Evolutionary conservation across 2,329 filamentous ascomycete genomes (phyloP).

Genomic region (Blastomyces emzantsi): DNA sequence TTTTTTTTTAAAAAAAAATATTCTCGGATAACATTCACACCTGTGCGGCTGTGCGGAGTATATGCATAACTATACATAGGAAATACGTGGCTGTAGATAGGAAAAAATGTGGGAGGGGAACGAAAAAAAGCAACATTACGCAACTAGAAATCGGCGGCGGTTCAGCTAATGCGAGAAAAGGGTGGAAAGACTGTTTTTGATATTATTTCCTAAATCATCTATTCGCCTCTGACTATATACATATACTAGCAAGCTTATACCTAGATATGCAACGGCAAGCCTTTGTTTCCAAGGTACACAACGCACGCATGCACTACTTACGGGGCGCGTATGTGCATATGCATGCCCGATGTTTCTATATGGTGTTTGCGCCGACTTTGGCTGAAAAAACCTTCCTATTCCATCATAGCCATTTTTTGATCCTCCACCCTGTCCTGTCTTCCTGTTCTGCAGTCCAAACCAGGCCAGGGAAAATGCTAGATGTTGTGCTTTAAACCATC

Average conservation of each 20-base stretch:
- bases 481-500: too few relatives aligned
- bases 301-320: neutral
- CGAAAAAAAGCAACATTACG: neutral
- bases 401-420: too few relatives aligned
- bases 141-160: neutral
- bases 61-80: neutral
- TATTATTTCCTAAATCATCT: neutral
- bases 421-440: too few relatives aligned
- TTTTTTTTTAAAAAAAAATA: too few relatives aligned
- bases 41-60: neutral
- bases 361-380: too few relatives aligned
- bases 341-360: too few relatives aligned
- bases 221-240: neutral
- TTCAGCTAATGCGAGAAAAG: neutral
- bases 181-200: neutral
- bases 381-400: too few relatives aligned
- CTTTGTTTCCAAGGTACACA: neutral
- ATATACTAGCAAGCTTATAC: neutral
- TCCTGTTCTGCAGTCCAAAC: too few relatives aligned
- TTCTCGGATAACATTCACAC: neutral
- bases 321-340: too few relatives aligned
- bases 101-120: neutral
- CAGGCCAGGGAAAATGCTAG: too few relatives aligned
- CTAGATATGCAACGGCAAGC: neutral
- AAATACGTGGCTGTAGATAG: neutral